Percentiles rank a stretch among this genome's conserved stretches.
Conservation (phyloP, 1,284 basidiomycete species). For the Papiliotrema flavescens region DNA sequence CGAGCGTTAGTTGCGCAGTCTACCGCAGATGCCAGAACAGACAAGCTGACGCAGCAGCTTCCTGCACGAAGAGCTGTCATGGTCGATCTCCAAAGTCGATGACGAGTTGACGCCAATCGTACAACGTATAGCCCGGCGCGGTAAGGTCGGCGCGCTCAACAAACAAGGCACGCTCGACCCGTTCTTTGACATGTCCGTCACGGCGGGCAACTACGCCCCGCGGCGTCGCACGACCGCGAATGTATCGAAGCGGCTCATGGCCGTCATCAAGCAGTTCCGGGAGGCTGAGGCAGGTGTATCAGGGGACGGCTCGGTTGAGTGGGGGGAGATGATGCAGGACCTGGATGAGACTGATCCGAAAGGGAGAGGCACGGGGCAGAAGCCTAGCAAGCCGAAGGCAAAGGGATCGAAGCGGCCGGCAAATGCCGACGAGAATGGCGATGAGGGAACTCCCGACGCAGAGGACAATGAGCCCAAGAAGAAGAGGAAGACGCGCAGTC, state of each 20-base stretch:
- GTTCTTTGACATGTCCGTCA: constrained; percentile 55
- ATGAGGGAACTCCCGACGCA: constrained; percentile 1
- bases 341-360: constrained; percentile 42
- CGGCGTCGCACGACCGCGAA: constrained; percentile 71
- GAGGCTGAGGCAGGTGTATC: constrained; percentile 51
- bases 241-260: constrained; percentile 78
- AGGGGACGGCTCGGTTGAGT: constrained; percentile 26
- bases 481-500: constrained; percentile 6
- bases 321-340: constrained; percentile 44
- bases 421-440: constrained; percentile 5
- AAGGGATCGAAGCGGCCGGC: constrained; percentile 6
- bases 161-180: constrained; percentile 58
- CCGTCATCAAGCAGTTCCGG: constrained; percentile 80
- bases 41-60: constrained; percentile 56
- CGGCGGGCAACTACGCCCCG: constrained; percentile 63
- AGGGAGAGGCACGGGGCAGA: constrained; percentile 30
- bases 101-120: constrained; percentile 91
- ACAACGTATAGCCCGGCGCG: constrained; percentile 76
- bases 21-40: not conserved
- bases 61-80: constrained; percentile 77
- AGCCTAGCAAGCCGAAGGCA: constrained; percentile 11
- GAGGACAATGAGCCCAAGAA: not conserved
- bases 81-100: constrained; percentile 83
- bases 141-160: constrained; percentile 63
- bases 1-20: constrained; percentile 59